Base-by-base conservation (phyloP, 2,329 filamentous ascomycete genomes). In the Arachnopeziza araneosa region DNA sequence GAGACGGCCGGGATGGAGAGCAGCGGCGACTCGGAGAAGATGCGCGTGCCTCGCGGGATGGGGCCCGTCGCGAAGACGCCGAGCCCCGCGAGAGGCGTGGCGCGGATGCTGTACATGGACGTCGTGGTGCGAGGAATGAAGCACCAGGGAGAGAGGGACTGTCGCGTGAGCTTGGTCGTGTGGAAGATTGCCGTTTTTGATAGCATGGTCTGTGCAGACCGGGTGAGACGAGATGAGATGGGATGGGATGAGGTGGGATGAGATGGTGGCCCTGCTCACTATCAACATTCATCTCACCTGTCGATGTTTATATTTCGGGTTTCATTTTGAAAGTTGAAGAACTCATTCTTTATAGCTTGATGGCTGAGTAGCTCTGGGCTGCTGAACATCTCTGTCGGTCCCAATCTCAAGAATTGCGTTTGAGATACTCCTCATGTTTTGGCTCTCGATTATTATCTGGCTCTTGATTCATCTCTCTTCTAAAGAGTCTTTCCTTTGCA, bases 21-120 rank as follows among this genome's bases (percentile, higher is more conserved):
- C n/a, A 69, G 63, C 2, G 67, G 66, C 1, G 59, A 60, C 60
- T 70, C 68, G 10, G 66, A 68, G 56, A 70, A 65, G 23, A 70
- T 67, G 10, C 68, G 62, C 19, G 63, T 69, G 19, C 68, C 67
- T 19, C 65, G 63, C 0, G 67, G 58, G 19, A 69, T 69, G 26
- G 58, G 57, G 1, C 24, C 48, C 26, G 57, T 63, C 24, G 68
- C 67, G 52, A 70, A 69, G 61, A 69, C 65, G 10, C 68, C 68
- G n/a, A 69, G 63, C 19, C 68, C 68, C 58, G 36, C 5, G 36
- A 19, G 17, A 14, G 36, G 36, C 36, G 68, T 65, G 44, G 58
- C 24, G 24, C 63, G 58, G 50, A 69, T 59, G 52, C 68, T 63
- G 56, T 63, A 63, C 65, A 67, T 68, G 36, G 10, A 17, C 3